Base-by-base conservation (phyloP, 192 early-diverging fungal species). In the Mortierella antarctica region DNA sequence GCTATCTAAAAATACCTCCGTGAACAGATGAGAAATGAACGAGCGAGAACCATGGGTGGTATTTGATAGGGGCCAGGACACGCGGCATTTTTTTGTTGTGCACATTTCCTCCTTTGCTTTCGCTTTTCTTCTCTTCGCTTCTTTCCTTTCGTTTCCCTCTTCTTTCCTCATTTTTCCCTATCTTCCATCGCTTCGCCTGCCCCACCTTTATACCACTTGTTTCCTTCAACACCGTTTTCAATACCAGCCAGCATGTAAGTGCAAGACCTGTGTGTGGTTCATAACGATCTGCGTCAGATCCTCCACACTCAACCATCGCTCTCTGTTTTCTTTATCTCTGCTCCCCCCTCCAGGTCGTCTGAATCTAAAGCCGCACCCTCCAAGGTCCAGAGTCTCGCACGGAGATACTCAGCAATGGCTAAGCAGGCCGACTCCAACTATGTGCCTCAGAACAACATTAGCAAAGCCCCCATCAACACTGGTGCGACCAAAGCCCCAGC, bases 331-430 rank as follows among this genome's bases (percentile, higher is more conserved):
- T 1, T 65, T 40, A 41, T 41, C 39, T 17, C 14, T n/a, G n/a
- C 57, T 49, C 57, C 45, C 20, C 48, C 42, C 47, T 17, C 70
- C 40, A 46, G 51, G 31, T 39, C 73, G 31, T 17, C 52, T 42
- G 52, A 44, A 14, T 39, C 54, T 7, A 52, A 14, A 20, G 46
- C 41, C n/a, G 63, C 67, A 18, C 42, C 64, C 11, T 51, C 46
- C 53, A 80, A 80, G 65, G 77, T 80, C 65, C 77, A 80, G 65
- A 56, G 20, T 42, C 54, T 80, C 31, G 77, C 77, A 39, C 64
- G 77, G 11, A 56, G 70, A 53, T 80, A 66, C 55, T 80, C 77
- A 42, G 65, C 70, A 46, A 57, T 80, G 65, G 70, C 77, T 31
- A 80, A 80, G 55, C 76, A 79, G 50, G 70, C 77, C 10, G 68